phyloP scores from a whole-genome alignment of 306 rosid genomes.

The Dryas alaskensis region DNA sequence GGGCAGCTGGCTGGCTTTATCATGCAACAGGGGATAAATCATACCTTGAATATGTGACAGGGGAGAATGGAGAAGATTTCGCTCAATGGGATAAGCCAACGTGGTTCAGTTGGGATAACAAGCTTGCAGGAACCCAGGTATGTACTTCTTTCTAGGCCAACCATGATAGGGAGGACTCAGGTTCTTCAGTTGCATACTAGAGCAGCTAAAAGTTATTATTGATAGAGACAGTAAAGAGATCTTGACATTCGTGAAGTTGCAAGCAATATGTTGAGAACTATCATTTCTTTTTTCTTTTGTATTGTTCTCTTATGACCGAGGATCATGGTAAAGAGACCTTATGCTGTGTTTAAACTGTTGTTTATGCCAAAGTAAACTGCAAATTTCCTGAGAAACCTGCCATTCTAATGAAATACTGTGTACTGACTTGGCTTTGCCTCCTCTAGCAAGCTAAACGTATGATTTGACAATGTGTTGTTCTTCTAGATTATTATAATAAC shows the following conservation, averaged over 20 bases:
- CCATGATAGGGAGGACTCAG: too few relatives aligned
- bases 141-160: too few relatives aligned
- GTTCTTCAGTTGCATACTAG: too few relatives aligned
- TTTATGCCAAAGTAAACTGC: neutral
- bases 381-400: neutral
- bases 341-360: neutral
- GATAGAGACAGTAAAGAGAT: too few relatives aligned
- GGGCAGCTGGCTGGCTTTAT: constrained; percentile 99
- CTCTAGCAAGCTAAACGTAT: neutral
- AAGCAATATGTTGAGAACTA: neutral
- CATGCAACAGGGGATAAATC: constrained; percentile 76
- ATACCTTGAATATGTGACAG: constrained; percentile 69
- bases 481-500: neutral
- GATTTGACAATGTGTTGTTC: constrained; percentile 13
- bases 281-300: neutral
- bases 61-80: constrained; percentile 55
- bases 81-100: constrained; percentile 80
- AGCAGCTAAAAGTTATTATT: too few relatives aligned
- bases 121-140: constrained; percentile 94
- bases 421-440: too few relatives aligned
- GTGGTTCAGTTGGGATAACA: constrained; percentile 99
- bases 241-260: too few relatives aligned
- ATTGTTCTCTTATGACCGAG: neutral
- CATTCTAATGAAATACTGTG: neutral
- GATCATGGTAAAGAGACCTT: neutral